These are phyloP conservation scores for Carex sylvatica DNA, from an alignment of 202 grass and related monocot species.

Conservation along the genomic window DNA sequence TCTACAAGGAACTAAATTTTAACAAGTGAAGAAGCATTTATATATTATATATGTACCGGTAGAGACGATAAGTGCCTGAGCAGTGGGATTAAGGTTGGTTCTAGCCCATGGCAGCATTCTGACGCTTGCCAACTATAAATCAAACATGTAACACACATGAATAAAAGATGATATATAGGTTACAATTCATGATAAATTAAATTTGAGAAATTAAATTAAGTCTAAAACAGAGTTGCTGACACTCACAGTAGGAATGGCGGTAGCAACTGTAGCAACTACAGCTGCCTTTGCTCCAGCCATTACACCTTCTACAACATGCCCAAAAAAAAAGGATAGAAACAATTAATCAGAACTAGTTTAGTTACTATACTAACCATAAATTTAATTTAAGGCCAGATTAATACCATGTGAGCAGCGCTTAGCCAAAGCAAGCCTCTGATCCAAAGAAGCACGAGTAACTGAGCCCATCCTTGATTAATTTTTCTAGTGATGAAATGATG, in stretches of 20 bases:
- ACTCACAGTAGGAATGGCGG: conserved; percentile 52
- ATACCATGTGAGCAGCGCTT: conserved; percentile 60
- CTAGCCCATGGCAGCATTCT: conserved; percentile 67
- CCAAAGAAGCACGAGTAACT: conserved; percentile 36
- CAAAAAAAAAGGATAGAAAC: background rate
- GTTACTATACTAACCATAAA: background rate
- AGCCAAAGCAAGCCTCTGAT: conserved; percentile 54
- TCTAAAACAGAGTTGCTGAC: background rate
- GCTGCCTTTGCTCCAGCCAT: conserved; percentile 58
- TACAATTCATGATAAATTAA: background rate
- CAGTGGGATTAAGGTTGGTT: conserved; percentile 54
- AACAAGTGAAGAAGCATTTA: background rate
- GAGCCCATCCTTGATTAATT: conserved; percentile 32
- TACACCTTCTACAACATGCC: conserved; percentile 46
- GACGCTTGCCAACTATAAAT: conserved; percentile 42
- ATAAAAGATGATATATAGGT: background rate
- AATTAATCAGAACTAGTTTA: background rate
- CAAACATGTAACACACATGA: conserved; percentile 1
- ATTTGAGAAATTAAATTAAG: background rate
- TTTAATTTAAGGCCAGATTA: background rate
- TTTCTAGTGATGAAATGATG: background rate
- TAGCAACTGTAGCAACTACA: conserved; percentile 45
- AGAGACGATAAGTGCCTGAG: conserved; percentile 65
- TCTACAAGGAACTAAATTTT: background rate
- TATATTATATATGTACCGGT: conserved; percentile 32